Percentiles rank a stretch among this genome's conserved stretches.
Evolutionary conservation across 495 filamentous ascomycete species (phyloP).

Genomic region (Rhizodiscina lignyota): DNA sequence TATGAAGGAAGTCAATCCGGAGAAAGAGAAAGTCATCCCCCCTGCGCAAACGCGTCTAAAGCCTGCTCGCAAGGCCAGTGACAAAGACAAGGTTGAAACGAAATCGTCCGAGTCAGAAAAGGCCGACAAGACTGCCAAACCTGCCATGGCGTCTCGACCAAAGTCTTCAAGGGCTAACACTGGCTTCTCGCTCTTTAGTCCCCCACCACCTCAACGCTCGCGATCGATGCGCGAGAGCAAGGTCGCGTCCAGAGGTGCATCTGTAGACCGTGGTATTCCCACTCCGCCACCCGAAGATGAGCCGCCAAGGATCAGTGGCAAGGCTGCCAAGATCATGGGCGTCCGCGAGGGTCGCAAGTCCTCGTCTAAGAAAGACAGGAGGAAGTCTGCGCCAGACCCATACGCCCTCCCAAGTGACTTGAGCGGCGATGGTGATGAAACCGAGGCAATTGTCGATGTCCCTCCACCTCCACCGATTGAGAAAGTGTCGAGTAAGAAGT

Average conservation of each 20-base stretch:
- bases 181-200: constrained; percentile 36
- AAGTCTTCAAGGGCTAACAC: constrained; percentile 27
- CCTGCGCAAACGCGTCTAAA: constrained; percentile 31
- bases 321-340: constrained; percentile 46
- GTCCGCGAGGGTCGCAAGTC: constrained; percentile 15
- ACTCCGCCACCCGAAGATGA: constrained; percentile 32
- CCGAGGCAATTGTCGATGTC: constrained; percentile 31
- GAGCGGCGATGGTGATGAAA: constrained; percentile 41
- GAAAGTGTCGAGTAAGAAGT: constrained; percentile 5
- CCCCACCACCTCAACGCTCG: constrained; percentile 29
- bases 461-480: constrained; percentile 8
- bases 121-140: constrained; percentile 22
- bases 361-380: constrained; percentile 16
- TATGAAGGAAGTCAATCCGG: constrained; percentile 10
- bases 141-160: constrained; percentile 13
- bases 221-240: constrained; percentile 27
- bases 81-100: constrained; percentile 29
- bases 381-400: constrained; percentile 32
- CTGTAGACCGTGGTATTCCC: constrained; percentile 27
- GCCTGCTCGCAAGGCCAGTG: constrained; percentile 31
- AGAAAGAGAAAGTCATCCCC: constrained; percentile 6
- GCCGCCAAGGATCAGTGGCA: constrained; percentile 28
- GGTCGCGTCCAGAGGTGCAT: neutral
- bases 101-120: constrained; percentile 39
- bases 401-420: constrained; percentile 42